Evolutionary conservation across 495 filamentous ascomycete genomes (phyloP).

Genomic region (Xylaria grammica): DNA sequence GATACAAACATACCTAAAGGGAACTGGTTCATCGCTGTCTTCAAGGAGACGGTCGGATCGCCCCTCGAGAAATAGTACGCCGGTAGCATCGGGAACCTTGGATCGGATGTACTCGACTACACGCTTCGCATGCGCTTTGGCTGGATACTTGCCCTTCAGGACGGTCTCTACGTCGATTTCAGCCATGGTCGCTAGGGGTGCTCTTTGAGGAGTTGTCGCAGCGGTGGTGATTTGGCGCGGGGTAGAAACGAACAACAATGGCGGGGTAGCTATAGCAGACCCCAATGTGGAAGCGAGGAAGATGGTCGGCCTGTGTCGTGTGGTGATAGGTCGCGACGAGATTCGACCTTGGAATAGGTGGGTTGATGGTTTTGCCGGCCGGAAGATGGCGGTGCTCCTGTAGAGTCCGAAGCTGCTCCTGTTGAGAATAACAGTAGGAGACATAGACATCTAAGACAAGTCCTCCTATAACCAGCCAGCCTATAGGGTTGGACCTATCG

Average conservation of each 20-base stretch:
- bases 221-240: slow-evolving; percentile 17
- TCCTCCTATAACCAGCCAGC: not conserved
- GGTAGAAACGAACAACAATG: not conserved
- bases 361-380: not conserved
- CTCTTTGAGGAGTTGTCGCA: not conserved
- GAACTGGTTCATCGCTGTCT: slow-evolving; percentile 79
- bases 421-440: slow-evolving; percentile 4
- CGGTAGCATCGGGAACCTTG: slow-evolving; percentile 62
- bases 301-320: not conserved
- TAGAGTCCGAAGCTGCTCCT: slow-evolving; percentile 1
- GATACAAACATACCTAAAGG: slow-evolving; percentile 67
- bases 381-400: not conserved
- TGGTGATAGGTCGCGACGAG: not conserved
- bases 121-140: slow-evolving; percentile 81
- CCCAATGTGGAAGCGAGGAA: not conserved
- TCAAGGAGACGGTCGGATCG: slow-evolving; percentile 77
- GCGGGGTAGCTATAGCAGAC: slow-evolving; percentile 12
- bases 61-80: slow-evolving; percentile 85
- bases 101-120: slow-evolving; percentile 77
- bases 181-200: slow-evolving; percentile 22
- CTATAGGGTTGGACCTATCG: not conserved
- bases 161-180: slow-evolving; percentile 45
- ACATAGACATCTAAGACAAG: slow-evolving; percentile 6
- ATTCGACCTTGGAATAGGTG: not conserved
- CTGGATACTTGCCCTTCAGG: slow-evolving; percentile 84